Percentiles rank a stretch among this genome's conserved stretches.
Evolutionary conservation across 2,329 filamentous ascomycete species (phyloP).

Genomic region (Coniochaeta pulveracea): DNA sequence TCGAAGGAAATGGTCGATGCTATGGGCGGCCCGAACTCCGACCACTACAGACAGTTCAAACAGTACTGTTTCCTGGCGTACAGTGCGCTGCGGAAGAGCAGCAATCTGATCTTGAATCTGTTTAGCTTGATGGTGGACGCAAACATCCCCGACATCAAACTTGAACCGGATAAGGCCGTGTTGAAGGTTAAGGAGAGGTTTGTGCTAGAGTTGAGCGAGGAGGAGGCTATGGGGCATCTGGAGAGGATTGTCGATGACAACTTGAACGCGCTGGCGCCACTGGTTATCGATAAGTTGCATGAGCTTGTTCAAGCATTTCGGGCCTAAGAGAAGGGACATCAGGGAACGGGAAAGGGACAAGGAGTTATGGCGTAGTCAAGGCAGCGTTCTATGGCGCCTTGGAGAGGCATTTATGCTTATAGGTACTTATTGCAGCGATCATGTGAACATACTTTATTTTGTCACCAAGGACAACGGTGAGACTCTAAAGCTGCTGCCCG

Average conservation of each 20-base stretch:
- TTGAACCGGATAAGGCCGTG: slow-evolving; percentile 88
- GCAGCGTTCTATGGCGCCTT: no score
- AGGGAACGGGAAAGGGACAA: slow-evolving; percentile 4
- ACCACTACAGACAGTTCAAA: slow-evolving; percentile 81
- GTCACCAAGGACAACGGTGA: no score
- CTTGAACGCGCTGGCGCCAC: slow-evolving; percentile 77
- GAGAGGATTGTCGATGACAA: slow-evolving; percentile 87
- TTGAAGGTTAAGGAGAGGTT: slow-evolving; percentile 92
- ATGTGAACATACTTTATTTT: no score
- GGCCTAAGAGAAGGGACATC: slow-evolving; percentile 31
- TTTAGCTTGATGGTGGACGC: slow-evolving; percentile 97
- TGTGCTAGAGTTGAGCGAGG: slow-evolving; percentile 81
- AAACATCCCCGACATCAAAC: slow-evolving; percentile 88
- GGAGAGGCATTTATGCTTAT: no score
- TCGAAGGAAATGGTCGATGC: slow-evolving; percentile 98
- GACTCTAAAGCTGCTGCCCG: no score
- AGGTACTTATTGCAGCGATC: no score
- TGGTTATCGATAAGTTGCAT: slow-evolving; percentile 90
- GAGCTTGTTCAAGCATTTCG: slow-evolving; percentile 87
- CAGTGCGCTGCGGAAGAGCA: slow-evolving; percentile 78
- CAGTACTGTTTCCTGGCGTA: slow-evolving; percentile 95
- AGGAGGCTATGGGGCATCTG: slow-evolving; percentile 81
- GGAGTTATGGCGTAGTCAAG: slow-evolving; percentile 3
- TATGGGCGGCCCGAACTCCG: slow-evolving; percentile 77
- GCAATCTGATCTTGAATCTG: slow-evolving; percentile 84